A percentile compares a stretch with the other conserved stretches of the same genome.
Evolutionary conservation across 768 basidiomycete genomes (phyloP).

Genomic region (Cystofilobasidium capitatum): DNA sequence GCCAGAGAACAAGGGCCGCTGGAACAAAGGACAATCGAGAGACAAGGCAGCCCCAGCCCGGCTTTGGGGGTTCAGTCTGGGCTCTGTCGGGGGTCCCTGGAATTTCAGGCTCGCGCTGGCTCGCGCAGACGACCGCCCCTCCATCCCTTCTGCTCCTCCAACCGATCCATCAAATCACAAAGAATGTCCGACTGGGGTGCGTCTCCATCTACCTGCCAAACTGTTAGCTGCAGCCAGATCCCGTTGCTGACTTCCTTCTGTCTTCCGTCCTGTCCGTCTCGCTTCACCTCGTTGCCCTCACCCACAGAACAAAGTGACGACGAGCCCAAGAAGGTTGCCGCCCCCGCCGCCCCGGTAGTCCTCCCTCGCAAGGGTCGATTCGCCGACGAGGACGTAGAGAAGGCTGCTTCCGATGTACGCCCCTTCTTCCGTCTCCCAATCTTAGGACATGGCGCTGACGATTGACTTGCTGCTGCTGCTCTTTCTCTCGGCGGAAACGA

Average conservation of each 20-base stretch:
- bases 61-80: too few species aligned
- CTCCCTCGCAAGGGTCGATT: slow-evolving; percentile 20
- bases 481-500: neutral
- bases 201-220: neutral
- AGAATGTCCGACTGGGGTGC: slow-evolving; percentile 28
- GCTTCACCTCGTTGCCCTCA: neutral
- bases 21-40: too few species aligned
- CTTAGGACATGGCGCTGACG: neutral
- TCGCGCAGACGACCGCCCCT: neutral
- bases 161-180: too few species aligned
- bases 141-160: neutral
- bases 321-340: slow-evolving; percentile 3
- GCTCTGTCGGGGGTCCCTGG: too few species aligned
- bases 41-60: too few species aligned
- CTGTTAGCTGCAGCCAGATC: neutral
- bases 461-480: too few species aligned
- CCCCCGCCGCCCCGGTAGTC: slow-evolving; percentile 11
- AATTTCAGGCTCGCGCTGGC: too few species aligned
- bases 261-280: neutral
- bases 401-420: slow-evolving; percentile 11
- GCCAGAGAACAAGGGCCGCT: too few species aligned
- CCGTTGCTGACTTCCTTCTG: neutral
- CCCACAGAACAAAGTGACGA: slow-evolving; percentile 10
- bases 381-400: slow-evolving; percentile 22
- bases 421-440: neutral